Conservation (phyloP, 257 asterid species). For the Solanum chilense region DNA sequence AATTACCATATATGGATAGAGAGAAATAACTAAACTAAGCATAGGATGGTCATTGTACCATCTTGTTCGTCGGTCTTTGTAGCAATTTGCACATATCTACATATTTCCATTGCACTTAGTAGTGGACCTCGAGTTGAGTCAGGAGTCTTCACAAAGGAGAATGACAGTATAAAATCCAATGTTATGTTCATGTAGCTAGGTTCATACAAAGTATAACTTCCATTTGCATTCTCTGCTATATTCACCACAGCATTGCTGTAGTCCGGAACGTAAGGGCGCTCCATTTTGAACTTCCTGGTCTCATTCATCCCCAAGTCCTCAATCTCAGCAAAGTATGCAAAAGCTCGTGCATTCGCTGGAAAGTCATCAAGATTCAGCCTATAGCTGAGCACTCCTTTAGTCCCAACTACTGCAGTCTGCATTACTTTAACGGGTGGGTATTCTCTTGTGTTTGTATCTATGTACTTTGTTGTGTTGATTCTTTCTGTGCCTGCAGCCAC, state of each 20-base stretch:
- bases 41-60: constrained; percentile 25
- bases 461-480: constrained; percentile 46
- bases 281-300: constrained; percentile 74
- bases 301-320: constrained; percentile 56
- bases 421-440: constrained; percentile 90
- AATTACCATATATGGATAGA: background rate
- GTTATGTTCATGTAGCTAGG: constrained; percentile 95
- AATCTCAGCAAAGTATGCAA: constrained; percentile 88
- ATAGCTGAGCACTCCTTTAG: constrained; percentile 59
- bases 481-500: constrained; percentile 88
- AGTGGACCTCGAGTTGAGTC: constrained; percentile 84
- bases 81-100: constrained; percentile 60
- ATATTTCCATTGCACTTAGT: constrained; percentile 77
- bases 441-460: constrained; percentile 69
- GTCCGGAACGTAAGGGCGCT: constrained; percentile 63
- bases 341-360: constrained; percentile 88
- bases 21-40: background rate
- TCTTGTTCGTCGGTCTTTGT: constrained; percentile 66
- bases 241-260: constrained; percentile 94
- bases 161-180: constrained; percentile 67
- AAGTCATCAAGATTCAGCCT: constrained; percentile 85
- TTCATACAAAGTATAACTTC: constrained; percentile 77
- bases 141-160: constrained; percentile 56
- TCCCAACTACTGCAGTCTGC: constrained; percentile 94
- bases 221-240: constrained; percentile 90